Evolutionary conservation across 169 alveolate genomes (phyloP).

Genomic region (Condylostoma magnum): DNA sequence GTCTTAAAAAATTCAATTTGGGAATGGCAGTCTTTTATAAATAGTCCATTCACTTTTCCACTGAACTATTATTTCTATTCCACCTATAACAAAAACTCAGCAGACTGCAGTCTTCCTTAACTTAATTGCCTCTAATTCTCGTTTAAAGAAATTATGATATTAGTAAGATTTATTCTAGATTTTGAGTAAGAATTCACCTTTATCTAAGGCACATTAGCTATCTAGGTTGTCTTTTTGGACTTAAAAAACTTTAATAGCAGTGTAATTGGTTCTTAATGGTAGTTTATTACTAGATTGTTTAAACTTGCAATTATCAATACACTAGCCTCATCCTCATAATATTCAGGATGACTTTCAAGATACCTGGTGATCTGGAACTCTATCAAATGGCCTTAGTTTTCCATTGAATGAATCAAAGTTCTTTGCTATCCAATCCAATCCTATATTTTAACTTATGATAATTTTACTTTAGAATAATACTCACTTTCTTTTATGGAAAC

Average conservation of each 20-base stretch:
- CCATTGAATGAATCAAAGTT: neutral
- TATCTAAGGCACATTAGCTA: no score
- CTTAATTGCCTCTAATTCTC: no score
- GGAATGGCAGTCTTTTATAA: no score
- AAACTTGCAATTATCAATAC: neutral
- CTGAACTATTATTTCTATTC: no score
- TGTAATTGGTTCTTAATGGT: neutral
- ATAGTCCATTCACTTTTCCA: no score
- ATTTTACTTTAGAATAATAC: neutral
- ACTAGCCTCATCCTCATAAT: neutral
- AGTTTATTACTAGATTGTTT: neutral
- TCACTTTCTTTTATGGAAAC: neutral
- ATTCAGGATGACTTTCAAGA: slow-evolving; percentile 25
- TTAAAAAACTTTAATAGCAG: neutral
- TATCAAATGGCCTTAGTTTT: neutral
- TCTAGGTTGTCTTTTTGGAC: no score
- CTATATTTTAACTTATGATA: neutral
- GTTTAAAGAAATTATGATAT: no score
- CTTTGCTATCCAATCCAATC: slow-evolving; percentile 18
- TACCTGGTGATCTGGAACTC: neutral
- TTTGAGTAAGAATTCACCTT: no score
- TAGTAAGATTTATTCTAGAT: no score
- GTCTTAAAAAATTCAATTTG: no score
- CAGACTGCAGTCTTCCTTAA: no score
- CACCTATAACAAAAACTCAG: no score